These are phyloP conservation scores for Nakazawaea molendinolei DNA, from an alignment of 805 yeast species.

Conservation along the genomic window DNA sequence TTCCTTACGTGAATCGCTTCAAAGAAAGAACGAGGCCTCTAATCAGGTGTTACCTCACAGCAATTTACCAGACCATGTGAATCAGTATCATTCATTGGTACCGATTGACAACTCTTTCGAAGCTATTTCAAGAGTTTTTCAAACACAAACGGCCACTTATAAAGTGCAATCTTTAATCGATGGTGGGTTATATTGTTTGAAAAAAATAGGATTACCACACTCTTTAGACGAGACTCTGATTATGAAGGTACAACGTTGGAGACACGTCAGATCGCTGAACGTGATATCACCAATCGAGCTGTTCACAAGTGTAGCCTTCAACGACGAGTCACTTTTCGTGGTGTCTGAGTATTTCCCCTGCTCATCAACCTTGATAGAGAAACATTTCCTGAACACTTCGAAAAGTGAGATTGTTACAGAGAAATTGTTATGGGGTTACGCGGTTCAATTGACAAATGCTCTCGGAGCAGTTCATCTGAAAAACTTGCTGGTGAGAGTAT, in stretches of 20 bases:
- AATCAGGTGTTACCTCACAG: slow-evolving; percentile 55
- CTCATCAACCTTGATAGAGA: slow-evolving; percentile 62
- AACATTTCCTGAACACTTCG: slow-evolving; percentile 44
- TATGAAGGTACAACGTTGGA: slow-evolving; percentile 68
- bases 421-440: slow-evolving; percentile 65
- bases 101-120: slow-evolving; percentile 60
- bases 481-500: slow-evolving; percentile 55
- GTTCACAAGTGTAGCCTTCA: slow-evolving; percentile 82
- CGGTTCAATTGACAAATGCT: slow-evolving; percentile 70
- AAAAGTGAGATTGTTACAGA: slow-evolving; percentile 51
- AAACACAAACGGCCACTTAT: slow-evolving; percentile 56
- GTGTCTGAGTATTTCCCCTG: slow-evolving; percentile 84
- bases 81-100: slow-evolving; percentile 75
- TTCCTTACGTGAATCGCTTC: slow-evolving; percentile 63
- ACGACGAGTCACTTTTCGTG: slow-evolving; percentile 66
- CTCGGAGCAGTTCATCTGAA: slow-evolving; percentile 56
- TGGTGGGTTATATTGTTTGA: slow-evolving; percentile 70
- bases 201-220: slow-evolving; percentile 58
- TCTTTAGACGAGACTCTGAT: slow-evolving; percentile 32
- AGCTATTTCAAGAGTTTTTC: slow-evolving; percentile 34
- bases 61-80: slow-evolving; percentile 69
- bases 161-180: slow-evolving; percentile 76
- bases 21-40: slow-evolving; percentile 73
- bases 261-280: slow-evolving; percentile 44
- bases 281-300: slow-evolving; percentile 70